Evolutionary conservation across 495 filamentous ascomycete species (phyloP), one percentile per base, ranked within the genome.

Genomic region (Neohortaea acidophila): DNA sequence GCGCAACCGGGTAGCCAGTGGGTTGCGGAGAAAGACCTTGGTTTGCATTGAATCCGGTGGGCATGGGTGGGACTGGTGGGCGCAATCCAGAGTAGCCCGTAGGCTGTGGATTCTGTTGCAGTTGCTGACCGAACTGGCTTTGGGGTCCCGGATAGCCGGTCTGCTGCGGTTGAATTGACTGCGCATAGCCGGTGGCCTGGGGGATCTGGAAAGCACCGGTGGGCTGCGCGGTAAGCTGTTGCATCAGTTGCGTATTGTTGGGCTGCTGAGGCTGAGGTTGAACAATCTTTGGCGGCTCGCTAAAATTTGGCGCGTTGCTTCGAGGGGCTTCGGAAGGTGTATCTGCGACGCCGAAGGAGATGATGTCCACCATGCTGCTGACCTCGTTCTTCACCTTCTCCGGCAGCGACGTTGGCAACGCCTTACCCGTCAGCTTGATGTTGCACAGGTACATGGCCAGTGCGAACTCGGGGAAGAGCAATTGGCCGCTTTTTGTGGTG

Each of bases 371-470:
- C 89, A 99, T 96, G 53, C 91, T 91, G 8, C 87, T 94, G 21
- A 99, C 91, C 59, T 99, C 91, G 55, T 96, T 99, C 59, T 71
- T 78, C 33, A 96, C 75, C 27, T 70, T 78, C 27, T 94, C 86
- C 0, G 91, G 87, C 2, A 99, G 63, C 10, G 55, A 54, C 1
- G 64, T 48, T 1, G 91, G 91, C 8, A 99, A 52, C 0, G 73
- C 63, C 57, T 92, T 93, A 21, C 86, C 86, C 12, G 81, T 81
- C 12, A 94, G 66, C 59, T 80, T 84, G 47, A 96, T 53, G 47
- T 94, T 96, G 64, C 91, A 99, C 14, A 99, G 77, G 54, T 99
- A 99, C 91, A 99, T 94, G 28, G 91, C 84, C 33, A 99, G 64
- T 9, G 89, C 91, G 43, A 99, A 96, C 60, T 99, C 91, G 20